Conservation (phyloP, 768 basidiomycete genomes). For the Pleurotus cornucopiae region DNA sequence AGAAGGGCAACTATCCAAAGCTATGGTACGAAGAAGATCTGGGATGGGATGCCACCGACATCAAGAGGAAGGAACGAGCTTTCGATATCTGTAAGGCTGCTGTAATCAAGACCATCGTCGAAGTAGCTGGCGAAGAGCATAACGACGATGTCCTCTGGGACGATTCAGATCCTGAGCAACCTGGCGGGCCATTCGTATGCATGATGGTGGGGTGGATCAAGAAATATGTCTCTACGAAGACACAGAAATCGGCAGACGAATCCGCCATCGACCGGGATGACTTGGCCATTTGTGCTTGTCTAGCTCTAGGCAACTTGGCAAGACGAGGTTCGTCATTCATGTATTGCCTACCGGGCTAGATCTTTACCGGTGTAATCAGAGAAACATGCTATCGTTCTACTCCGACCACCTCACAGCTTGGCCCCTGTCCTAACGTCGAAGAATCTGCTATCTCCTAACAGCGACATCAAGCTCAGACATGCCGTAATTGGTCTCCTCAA, state of each 20-base stretch:
- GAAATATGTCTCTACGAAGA: slow-evolving; percentile 40
- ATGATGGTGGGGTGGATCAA: slow-evolving; percentile 78
- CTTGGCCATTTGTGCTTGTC: slow-evolving; percentile 76
- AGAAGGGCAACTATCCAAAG: slow-evolving; percentile 62
- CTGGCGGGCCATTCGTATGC: slow-evolving; percentile 69
- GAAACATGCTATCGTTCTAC: slow-evolving; percentile 53
- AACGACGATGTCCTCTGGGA: slow-evolving; percentile 81
- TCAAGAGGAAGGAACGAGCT: slow-evolving; percentile 58
- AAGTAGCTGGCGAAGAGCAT: slow-evolving; percentile 77
- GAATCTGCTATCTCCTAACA: slow-evolving; percentile 46
- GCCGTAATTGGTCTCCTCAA: slow-evolving; percentile 84
- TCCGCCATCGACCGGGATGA: slow-evolving; percentile 50
- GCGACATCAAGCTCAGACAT: slow-evolving; percentile 84
- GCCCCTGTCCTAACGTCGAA: slow-evolving; percentile 56
- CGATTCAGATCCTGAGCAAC: slow-evolving; percentile 45
- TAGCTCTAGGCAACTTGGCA: slow-evolving; percentile 79
- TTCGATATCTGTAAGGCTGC: slow-evolving; percentile 85
- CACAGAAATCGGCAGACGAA: slow-evolving; percentile 19
- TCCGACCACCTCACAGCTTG: slow-evolving; percentile 63
- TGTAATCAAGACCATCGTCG: slow-evolving; percentile 80
- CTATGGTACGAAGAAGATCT: slow-evolving; percentile 47
- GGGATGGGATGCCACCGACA: slow-evolving; percentile 43
- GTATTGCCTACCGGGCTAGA: neutral
- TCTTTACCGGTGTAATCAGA: slow-evolving; percentile 30
- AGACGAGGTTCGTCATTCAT: slow-evolving; percentile 53